phyloP scores from a whole-genome alignment of 2,329 filamentous ascomycete species.

The Fusarium circinatum region DNA sequence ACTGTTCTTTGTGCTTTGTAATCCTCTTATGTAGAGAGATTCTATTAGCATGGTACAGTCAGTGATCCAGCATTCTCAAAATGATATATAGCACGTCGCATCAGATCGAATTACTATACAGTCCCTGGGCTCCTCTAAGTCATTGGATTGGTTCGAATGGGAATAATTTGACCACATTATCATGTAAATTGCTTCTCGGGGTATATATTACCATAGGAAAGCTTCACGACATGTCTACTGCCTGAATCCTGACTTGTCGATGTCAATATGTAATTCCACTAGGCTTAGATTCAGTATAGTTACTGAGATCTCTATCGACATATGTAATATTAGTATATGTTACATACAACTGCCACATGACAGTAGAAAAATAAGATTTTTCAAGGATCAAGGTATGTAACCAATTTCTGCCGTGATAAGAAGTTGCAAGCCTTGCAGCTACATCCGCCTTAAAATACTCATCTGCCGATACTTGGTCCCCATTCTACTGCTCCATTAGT shows the following conservation, averaged over 20 bases:
- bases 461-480: no score
- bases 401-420: neutral
- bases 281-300: no score
- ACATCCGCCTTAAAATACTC: no score
- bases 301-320: fast-evolving
- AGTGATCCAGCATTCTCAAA: no score
- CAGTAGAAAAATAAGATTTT: no score
- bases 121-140: no score
- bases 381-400: fast-evolving
- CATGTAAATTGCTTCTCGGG: neutral
- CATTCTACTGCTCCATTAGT: neutral
- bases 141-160: neutral
- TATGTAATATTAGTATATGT: no score
- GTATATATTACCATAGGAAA: neutral
- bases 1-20: neutral
- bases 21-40: neutral
- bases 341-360: neutral
- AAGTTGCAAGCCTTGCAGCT: no score
- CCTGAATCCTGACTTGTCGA: neutral
- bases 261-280: no score
- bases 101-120: neutral
- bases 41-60: neutral
- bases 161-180: neutral
- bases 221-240: no score
- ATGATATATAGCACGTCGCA: neutral